Evolutionary conservation across 225 moss, liverwort and hornwort genomes (phyloP).

Genomic region (Sphagnum contortum): DNA sequence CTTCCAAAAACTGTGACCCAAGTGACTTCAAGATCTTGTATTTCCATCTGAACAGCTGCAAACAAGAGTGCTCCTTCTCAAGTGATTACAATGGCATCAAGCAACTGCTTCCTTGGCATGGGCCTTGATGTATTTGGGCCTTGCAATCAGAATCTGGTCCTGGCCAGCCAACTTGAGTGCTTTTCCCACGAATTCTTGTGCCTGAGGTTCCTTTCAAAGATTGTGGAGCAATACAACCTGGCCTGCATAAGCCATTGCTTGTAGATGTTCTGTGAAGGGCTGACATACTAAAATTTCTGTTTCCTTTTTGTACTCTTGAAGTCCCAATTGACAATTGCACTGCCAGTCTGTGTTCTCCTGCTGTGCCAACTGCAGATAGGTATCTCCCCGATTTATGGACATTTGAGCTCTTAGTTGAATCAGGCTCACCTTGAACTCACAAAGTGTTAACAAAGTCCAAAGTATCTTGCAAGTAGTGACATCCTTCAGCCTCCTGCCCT

Average conservation of each 20-base stretch:
- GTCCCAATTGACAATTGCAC: neutral
- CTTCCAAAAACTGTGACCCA: constrained; percentile 2
- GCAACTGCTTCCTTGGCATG: neutral
- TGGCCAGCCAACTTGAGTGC: neutral
- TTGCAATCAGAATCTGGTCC: neutral
- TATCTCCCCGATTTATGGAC: neutral
- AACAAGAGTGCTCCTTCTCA: neutral
- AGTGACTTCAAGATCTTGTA: constrained; percentile 3
- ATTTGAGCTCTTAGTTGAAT: neutral
- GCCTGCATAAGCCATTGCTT: constrained; percentile 1
- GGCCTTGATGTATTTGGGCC: neutral
- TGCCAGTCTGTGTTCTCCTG: neutral
- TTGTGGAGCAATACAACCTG: constrained; percentile 1
- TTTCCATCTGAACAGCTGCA: constrained; percentile 6
- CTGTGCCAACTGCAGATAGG: neutral
- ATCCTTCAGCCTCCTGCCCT: neutral
- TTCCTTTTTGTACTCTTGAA: neutral
- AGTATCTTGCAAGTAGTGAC: neutral
- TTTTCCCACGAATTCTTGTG: constrained; percentile 5
- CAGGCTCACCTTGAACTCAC: neutral
- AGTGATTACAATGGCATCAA: neutral
- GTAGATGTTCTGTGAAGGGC: neutral
- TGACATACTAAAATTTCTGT: neutral
- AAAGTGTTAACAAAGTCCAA: neutral
- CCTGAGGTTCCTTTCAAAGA: constrained; percentile 1